Evolutionary conservation across 164 flowering plant species (phyloP).

Genomic region (Tetrastigma voinierianum): DNA sequence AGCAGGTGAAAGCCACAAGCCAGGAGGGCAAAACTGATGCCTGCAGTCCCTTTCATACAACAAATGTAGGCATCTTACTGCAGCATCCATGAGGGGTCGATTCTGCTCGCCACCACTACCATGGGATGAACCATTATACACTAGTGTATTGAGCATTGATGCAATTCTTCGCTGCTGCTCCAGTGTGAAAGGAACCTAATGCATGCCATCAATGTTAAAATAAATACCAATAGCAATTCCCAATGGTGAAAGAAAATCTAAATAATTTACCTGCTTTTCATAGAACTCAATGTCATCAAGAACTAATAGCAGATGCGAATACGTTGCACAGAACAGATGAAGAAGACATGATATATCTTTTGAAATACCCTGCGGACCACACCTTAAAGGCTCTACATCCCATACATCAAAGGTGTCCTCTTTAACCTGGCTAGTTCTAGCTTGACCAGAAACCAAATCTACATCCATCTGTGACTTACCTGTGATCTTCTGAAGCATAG

Average conservation of each 20-base stretch:
- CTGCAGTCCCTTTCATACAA: slow-evolving; percentile 98
- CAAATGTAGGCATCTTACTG: slow-evolving; percentile 82
- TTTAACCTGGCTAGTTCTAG: slow-evolving; percentile 17
- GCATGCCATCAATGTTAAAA: slow-evolving; percentile 18
- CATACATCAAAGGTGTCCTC: slow-evolving; percentile 48
- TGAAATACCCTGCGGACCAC: slow-evolving; percentile 66
- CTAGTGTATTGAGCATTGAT: slow-evolving; percentile 80
- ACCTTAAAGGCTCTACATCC: slow-evolving; percentile 71
- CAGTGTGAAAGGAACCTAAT: slow-evolving; percentile 80
- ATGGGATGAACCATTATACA: slow-evolving; percentile 71
- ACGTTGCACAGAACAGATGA: slow-evolving; percentile 83
- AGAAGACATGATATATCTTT: slow-evolving; percentile 63
- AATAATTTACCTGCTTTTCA: slow-evolving; percentile 78
- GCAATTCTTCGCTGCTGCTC: slow-evolving; percentile 84
- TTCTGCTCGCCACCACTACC: slow-evolving; percentile 37
- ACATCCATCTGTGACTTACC: slow-evolving; percentile 55
- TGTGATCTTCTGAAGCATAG: slow-evolving; percentile 65
- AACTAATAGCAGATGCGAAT: slow-evolving; percentile 82
- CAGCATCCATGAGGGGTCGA: slow-evolving; percentile 72
- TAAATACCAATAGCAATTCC: not conserved
- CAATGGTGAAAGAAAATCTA: slow-evolving; percentile 2
- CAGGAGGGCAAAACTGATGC: slow-evolving; percentile 80
- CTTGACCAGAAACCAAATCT: slow-evolving; percentile 18
- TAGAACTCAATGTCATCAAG: slow-evolving; percentile 97
- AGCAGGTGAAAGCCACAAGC: slow-evolving; percentile 91